Evolutionary conservation across 2,329 filamentous ascomycete genomes (phyloP), one percentile per base, ranked within the genome.

Genomic region (Pseudocercospora pini-densiflorae): DNA sequence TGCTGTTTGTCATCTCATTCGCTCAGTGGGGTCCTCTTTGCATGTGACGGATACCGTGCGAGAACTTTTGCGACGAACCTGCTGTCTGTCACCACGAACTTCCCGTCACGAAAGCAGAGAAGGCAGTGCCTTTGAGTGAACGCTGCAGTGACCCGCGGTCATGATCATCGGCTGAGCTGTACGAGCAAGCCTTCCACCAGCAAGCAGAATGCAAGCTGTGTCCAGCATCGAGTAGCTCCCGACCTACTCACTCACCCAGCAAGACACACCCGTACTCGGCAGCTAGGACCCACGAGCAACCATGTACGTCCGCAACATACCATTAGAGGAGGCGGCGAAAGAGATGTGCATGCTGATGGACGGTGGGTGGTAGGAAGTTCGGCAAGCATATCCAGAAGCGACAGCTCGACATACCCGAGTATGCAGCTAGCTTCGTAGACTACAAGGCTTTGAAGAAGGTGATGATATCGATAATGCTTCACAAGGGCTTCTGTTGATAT

Each of bases 391-490:
- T 99, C 73, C 95, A 98, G 85, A 97, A 97, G 85, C 91, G 94
- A 79, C 95, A 99, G 87, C 92, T 99, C 77, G 95, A 99, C 80
- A 94, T 99, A 67, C 95, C 95, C 67, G 95, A 99, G 87, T 99
- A 99, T 90, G 94, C 95, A 69, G 93, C 94, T 71, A 97, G 94
- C 82, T 99, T 99, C 79, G 94, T 98, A 75, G 97, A 99, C 82
- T 99, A 99, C 85, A 99, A 99, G 84, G 94, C 93, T 67, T 86
- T 99, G 74, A 99, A 99, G 82, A 98, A 98, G 92, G 95, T 97
- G 78, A 69, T 21, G 1, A 31, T 36, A 40, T 29, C 51, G 12
- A 14, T 16, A n/a, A 1, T 19, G 49, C 19, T 43, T 33, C 10
- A 16, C 45, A 24, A 12, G 27, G 29, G 7, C 19, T 33, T 57